Evolutionary conservation across 2,329 filamentous ascomycete genomes (phyloP), one percentile per base, ranked within the genome.

Genomic region (Camptophora hylomeconis): DNA sequence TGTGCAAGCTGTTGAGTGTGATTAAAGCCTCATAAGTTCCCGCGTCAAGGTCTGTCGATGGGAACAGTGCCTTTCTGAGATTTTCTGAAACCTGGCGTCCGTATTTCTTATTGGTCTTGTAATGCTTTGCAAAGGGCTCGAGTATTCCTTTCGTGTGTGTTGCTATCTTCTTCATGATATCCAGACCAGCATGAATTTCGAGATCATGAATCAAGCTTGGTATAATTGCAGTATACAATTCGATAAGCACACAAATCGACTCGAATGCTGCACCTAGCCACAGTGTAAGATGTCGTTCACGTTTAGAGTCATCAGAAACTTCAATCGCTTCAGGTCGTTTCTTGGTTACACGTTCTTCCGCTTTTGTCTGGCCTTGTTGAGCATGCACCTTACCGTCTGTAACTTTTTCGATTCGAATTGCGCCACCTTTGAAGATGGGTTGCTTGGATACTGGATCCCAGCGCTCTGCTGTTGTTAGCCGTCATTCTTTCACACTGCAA

Each of bases 361-460:
- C 36, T 12, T 25, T 25, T 2, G 45, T 39, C 17, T 53, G 50
- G 19, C 41, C 29, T 26, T 53, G 47, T 3, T 20, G 28, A 5
- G 37, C 33, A 14, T 45, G 39, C 8, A 36, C 21, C 27, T 38
- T 17, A 15, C 31, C 33, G n/a, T 40, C 33, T 11, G 33, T 31
- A 8, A 45, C 32, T 34, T 53, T 54, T 10, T 49, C 47, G 24
- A 57, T 47, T 4, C 44, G 37, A 5, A 53, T 43, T 2, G 52
- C 48, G 6, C 52, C 51, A 7, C 49, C 45, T 35, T 57, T 56
- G 45, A 55, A 55, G 20, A 35, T 39, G 6, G 53, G 53, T 22
- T 55, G 52, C 27, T 56, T 57, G 8, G 51, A 56, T 7, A 55
- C 42, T 0, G 51, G 50, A 33, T 54, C 52, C 52, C 41, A 47